Evolutionary conservation across 768 basidiomycete species (phyloP), one percentile per base, ranked within the genome.

Genomic region (Lactarius psammicola): DNA sequence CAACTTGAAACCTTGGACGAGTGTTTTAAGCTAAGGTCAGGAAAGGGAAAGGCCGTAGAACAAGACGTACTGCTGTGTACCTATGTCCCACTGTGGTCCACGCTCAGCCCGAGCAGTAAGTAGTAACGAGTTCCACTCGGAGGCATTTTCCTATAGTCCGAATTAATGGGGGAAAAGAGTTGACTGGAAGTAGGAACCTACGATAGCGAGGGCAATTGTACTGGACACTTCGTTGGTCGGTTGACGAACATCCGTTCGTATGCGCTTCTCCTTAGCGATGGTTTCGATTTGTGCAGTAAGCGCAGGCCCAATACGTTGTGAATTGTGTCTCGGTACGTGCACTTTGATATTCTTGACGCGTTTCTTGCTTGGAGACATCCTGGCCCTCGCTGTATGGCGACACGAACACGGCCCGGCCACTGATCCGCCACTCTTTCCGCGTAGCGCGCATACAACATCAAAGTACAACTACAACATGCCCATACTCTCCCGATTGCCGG

Each of bases 81-180:
- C 89, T 44, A 92, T 80, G 74, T 94, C 92, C 91, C 91, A 94
- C 71, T 92, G 91, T 4, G 92, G 92, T 0, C 92, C 92, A 66
- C 92, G 80, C 65, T 89, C 86, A 9, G 91, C 92, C 42, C 92
- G 84, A 3, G 92, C 92, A 31, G 87, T 88, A 66, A 85, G 82
- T 55, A 94, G 79, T 60, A 92, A 70, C 0, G 91, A 92, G 70
- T 94, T 94, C 92, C 92, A 93, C 69, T 92, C 89, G 11, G 89
- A 91, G 11, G 92, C 89, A 71, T 85, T 86, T 74, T 93, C 91
- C 83, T 84, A 58, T 40, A n/a, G 49, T 34, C n/a, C 11, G 42
- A 31, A 46, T 62, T 10, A 54, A 28, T 31, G 4, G 18, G 10
- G 40, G 13, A 13, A 40, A 23, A 13, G 20, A 26, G 1, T 26